Base-by-base conservation (phyloP, 495 filamentous ascomycete species). In the Neurospora pannonica region DNA sequence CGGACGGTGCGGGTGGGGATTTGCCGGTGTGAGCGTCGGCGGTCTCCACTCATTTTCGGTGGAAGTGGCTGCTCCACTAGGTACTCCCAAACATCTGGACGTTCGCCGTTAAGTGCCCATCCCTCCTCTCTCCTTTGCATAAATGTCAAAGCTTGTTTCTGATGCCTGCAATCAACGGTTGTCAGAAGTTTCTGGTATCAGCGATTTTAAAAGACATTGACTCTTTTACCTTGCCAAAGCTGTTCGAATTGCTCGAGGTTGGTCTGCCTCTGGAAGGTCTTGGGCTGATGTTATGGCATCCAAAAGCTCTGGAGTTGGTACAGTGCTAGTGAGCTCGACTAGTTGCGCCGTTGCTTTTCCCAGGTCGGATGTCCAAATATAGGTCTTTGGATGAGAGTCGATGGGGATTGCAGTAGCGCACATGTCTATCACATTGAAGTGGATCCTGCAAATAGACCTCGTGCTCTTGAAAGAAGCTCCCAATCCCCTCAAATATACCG, bases 321-420 rank as follows among this genome's bases (percentile, higher is more conserved):
- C 10, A 15, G 9, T 31, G 21, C 71, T 8, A 28, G 70, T 11
- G 1, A 46, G 43, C 43, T 46, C 43, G n/a, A 46, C 8, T 46
- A 46, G 3, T 21, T 46, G 43, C 0, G 43, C 2, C n/a, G 3
- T 46, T 46, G 1, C 0, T 2, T 21, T 46, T 21, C 37, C 43
- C 1, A 70, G n/a, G 0, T 76, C 74, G 0, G 70, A 71, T 31
- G 70, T 39, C 70, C 39, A 11, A 31, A 48, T 37, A n/a, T n/a
- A 74, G 34, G 71, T 83, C 74, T 2, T 31, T 31, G 48, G 77
- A 73, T 2, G 84, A 82, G 5, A 86, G 78, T 19, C 80, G 74
- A 34, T 87, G 85, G 5, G 85, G 85, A 75, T 87, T 87, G 38
- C 77, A 80, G 73, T 86, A 87, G 37, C 39, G 76, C 3, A 81